phyloP scores from a whole-genome alignment of 2,329 filamentous ascomycete genomes.

The Thermomyces lanuginosus region DNA sequence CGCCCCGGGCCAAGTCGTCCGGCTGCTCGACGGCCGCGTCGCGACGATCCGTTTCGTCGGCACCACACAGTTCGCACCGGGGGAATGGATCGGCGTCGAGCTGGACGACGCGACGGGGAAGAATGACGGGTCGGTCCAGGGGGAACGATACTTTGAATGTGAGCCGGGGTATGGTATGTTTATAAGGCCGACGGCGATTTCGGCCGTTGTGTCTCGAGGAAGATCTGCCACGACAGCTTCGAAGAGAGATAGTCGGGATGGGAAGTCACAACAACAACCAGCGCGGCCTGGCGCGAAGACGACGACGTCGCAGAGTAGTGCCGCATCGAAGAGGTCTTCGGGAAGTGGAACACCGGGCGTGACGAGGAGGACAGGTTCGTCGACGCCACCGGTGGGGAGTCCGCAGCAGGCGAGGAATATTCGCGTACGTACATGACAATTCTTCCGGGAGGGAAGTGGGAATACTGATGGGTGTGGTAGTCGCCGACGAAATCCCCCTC shows the following conservation, averaged over 20 bases:
- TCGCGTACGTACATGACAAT: constrained; percentile 13
- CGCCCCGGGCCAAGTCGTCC: constrained; percentile 53
- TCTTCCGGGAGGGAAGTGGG: too few species aligned
- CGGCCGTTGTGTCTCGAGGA: constrained; percentile 33
- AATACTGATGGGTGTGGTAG: too few species aligned
- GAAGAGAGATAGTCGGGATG: too few species aligned
- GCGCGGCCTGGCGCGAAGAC: too few species aligned
- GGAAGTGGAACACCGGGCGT: too few species aligned
- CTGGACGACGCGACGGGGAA: constrained; percentile 69
- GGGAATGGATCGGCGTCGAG: constrained; percentile 82
- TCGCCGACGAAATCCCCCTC: constrained; percentile 67
- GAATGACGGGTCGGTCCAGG: constrained; percentile 84
- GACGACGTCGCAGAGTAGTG: too few species aligned
- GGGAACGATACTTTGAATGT: constrained; percentile 78
- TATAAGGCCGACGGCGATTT: constrained; percentile 54
- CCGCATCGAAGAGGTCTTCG: too few species aligned
- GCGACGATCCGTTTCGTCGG: constrained; percentile 71
- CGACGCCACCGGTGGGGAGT: too few species aligned
- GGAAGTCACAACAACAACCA: too few species aligned
- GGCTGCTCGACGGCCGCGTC: constrained; percentile 59
- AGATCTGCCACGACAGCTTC: too few species aligned
- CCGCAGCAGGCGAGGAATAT: too few species aligned
- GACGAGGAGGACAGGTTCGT: too few species aligned
- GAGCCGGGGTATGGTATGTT: constrained; percentile 62
- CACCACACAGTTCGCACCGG: constrained; percentile 59